phyloP scores from a whole-genome alignment of 176 grass and related monocot species.

The Triticum timopheevii region DNA sequence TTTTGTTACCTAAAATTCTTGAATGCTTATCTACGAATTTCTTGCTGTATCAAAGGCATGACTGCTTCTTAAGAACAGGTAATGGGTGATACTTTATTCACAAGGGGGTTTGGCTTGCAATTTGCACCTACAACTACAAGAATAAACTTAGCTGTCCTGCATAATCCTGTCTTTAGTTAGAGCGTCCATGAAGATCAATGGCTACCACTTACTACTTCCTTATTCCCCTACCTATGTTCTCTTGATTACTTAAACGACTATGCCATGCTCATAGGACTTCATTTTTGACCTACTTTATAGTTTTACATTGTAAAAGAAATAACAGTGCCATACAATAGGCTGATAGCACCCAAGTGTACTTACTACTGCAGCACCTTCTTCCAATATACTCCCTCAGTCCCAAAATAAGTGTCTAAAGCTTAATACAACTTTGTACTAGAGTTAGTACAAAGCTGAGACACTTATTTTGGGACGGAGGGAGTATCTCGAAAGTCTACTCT shows the following conservation, averaged over 20 bases:
- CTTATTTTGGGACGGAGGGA: no score
- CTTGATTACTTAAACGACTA: background rate
- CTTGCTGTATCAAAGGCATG: conserved; percentile 81
- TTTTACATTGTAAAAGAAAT: conserved; percentile 21
- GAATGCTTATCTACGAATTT: conserved; percentile 90
- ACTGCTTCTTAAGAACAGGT: conserved; percentile 96
- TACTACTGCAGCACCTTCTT: background rate
- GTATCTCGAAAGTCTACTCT: conserved; percentile 14
- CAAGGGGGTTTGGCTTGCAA: conserved; percentile 7
- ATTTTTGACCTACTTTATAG: conserved; percentile 27
- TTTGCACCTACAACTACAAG: background rate
- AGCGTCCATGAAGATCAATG: background rate
- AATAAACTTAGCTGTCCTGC: background rate
- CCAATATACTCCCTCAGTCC: background rate
- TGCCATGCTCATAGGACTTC: background rate
- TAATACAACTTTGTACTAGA: no score
- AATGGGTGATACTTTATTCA: conserved; percentile 6
- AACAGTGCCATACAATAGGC: background rate
- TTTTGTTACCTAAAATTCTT: conserved; percentile 77
- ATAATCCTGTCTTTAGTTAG: background rate
- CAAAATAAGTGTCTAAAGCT: no score
- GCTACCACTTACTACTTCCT: background rate
- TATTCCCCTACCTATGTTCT: background rate
- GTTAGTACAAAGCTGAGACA: no score
- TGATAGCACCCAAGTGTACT: conserved; percentile 18